Evolutionary conservation across 331 rosid genomes (phyloP).

Genomic region (Prunus yedoensis): DNA sequence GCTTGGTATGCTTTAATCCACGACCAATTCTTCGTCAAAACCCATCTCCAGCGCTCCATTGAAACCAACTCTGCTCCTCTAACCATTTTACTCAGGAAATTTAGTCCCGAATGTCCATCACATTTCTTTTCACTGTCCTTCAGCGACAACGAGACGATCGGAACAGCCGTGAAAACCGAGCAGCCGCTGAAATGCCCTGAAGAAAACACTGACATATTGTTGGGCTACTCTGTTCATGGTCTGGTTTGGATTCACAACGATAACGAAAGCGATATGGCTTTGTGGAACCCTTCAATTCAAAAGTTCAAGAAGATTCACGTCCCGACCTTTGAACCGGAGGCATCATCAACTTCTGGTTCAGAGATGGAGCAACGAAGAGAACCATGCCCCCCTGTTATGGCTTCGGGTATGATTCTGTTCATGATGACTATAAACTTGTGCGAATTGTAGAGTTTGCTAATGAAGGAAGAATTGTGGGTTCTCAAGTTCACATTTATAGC

Average conservation of each 20-base stretch:
- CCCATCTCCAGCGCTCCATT: too few relatives aligned
- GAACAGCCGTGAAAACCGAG: not conserved
- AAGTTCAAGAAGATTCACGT: not conserved
- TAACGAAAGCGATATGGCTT: too few relatives aligned
- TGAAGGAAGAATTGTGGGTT: not conserved
- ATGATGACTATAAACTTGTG: not conserved
- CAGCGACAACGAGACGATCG: not conserved
- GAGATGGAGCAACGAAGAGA: too few relatives aligned
- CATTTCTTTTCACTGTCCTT: too few relatives aligned
- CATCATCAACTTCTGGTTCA: not conserved
- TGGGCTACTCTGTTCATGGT: not conserved
- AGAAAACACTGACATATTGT: not conserved
- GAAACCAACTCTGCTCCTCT: not conserved
- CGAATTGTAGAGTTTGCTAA: not conserved
- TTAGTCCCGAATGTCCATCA: too few relatives aligned
- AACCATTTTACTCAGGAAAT: not conserved
- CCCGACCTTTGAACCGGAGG: not conserved
- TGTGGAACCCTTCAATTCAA: slow-evolving; percentile 1
- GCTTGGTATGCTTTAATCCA: too few relatives aligned
- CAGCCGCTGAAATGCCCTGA: not conserved
- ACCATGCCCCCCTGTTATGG: not conserved
- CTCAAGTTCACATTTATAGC: not conserved
- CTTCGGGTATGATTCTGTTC: not conserved
- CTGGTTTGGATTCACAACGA: not conserved
- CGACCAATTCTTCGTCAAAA: too few relatives aligned